Conservation (phyloP, 768 basidiomycete species). For the Lactarius sp. region DNA sequence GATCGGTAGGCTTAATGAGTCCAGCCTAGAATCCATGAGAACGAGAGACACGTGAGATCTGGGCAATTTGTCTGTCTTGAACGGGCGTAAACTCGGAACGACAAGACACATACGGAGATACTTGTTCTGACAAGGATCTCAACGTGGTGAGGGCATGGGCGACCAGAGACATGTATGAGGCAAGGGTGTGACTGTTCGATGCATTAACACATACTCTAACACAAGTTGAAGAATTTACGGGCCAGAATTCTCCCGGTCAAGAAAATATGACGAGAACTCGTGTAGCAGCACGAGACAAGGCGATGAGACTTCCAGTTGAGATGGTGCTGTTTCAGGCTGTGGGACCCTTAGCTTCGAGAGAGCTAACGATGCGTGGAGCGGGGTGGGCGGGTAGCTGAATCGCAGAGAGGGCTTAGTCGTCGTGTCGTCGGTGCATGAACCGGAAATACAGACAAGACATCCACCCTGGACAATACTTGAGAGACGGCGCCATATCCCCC, state of each 20-base stretch:
- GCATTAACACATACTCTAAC: background rate
- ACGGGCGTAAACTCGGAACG: background rate
- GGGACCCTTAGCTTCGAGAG: constrained; percentile 23
- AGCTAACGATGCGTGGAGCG: constrained; percentile 14
- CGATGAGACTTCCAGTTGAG: background rate
- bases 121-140: constrained; percentile 10
- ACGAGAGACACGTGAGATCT: constrained; percentile 18
- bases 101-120: constrained; percentile 8
- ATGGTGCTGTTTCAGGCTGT: constrained; percentile 2
- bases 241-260: constrained; percentile 8
- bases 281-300: constrained; percentile 23
- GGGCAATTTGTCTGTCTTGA: background rate
- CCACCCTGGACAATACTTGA: constrained; percentile 29
- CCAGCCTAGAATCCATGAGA: constrained; percentile 23
- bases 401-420: background rate
- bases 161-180: constrained; percentile 22
- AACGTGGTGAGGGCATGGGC: constrained; percentile 14
- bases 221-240: constrained; percentile 1
- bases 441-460: constrained; percentile 48
- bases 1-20: constrained; percentile 16
- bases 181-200: constrained; percentile 12
- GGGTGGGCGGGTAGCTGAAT: constrained; percentile 19
- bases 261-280: constrained; percentile 24
- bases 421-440: background rate
- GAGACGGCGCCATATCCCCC: constrained; percentile 31